phyloP scores from a whole-genome alignment of 2,329 filamentous ascomycete species.

The Cladosporium sp. region DNA sequence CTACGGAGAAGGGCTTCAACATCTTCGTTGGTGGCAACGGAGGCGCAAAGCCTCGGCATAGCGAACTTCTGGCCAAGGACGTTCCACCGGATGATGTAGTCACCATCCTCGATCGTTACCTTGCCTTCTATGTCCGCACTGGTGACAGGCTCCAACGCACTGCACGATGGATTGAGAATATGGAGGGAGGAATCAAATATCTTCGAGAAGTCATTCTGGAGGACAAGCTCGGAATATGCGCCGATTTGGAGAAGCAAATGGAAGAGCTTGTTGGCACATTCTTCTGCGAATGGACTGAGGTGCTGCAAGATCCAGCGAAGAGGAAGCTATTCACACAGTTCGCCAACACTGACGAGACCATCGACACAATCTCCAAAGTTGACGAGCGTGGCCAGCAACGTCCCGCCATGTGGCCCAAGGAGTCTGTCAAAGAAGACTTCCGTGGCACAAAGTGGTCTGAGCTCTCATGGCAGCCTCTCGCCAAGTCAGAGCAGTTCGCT shows the following conservation, averaged over 20 bases:
- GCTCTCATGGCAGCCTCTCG: slow-evolving; percentile 74
- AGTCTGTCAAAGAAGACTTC: slow-evolving; percentile 67
- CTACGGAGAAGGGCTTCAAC: slow-evolving; percentile 90
- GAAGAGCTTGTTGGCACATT: slow-evolving; percentile 74
- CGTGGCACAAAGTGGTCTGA: slow-evolving; percentile 62
- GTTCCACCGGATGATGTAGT: slow-evolving; percentile 78
- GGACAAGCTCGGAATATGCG: slow-evolving; percentile 81
- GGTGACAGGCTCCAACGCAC: slow-evolving; percentile 87
- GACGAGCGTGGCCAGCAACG: slow-evolving; percentile 68
- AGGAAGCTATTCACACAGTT: slow-evolving; percentile 75
- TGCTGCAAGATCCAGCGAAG: slow-evolving; percentile 64
- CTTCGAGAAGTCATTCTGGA: slow-evolving; percentile 77
- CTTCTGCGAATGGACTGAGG: slow-evolving; percentile 91
- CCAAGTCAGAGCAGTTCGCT: slow-evolving; percentile 66
- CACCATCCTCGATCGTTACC: slow-evolving; percentile 79
- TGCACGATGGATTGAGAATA: slow-evolving; percentile 77
- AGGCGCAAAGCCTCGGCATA: slow-evolving; percentile 77
- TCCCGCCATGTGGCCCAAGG: slow-evolving; percentile 73
- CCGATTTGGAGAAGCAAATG: slow-evolving; percentile 84
- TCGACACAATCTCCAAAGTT: slow-evolving; percentile 64
- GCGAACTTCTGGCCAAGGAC: slow-evolving; percentile 79
- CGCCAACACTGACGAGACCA: slow-evolving; percentile 70
- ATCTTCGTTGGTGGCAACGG: slow-evolving; percentile 88
- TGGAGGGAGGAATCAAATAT: slow-evolving; percentile 80
- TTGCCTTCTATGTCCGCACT: slow-evolving; percentile 91